Evolutionary conservation across 2,329 filamentous ascomycete species (phyloP).

Genomic region (Xylaria sp.): DNA sequence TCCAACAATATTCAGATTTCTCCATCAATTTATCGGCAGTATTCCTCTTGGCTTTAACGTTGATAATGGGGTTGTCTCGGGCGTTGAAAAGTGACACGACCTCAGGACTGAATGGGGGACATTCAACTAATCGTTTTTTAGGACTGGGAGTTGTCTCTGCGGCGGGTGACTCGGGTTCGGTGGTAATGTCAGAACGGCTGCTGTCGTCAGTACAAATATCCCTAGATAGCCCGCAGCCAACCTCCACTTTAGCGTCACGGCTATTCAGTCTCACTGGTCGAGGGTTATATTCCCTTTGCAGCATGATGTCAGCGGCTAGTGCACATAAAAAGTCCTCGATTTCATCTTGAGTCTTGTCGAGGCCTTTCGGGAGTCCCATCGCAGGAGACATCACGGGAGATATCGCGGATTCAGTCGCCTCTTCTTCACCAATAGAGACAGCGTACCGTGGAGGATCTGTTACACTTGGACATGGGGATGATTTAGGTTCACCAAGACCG

Average conservation of each 20-base stretch:
- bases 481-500: not conserved
- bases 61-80: conserved; percentile 41
- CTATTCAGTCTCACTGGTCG: conserved; percentile 4
- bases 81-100: conserved; percentile 40
- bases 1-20: conserved; percentile 5
- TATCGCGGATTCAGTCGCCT: not conserved
- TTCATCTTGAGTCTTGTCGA: conserved; percentile 26
- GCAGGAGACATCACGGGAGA: not conserved
- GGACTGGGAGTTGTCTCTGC: conserved; percentile 20
- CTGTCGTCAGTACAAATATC: not conserved
- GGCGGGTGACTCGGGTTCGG: conserved; percentile 3
- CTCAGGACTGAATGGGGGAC: conserved; percentile 38
- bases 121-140: conserved; percentile 27
- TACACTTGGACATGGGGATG: not conserved
- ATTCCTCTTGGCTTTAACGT: conserved; percentile 34
- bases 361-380: conserved; percentile 9
- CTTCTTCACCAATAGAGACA: not conserved
- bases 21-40: conserved; percentile 42
- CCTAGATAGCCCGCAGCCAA: not conserved
- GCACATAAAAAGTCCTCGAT: conserved; percentile 38
- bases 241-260: not conserved
- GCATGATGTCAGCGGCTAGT: conserved; percentile 34
- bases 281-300: not conserved
- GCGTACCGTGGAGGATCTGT: not conserved
- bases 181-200: not conserved